phyloP scores from a whole-genome alignment of 2,329 filamentous ascomycete genomes.

The Lizonia empirigonia region DNA sequence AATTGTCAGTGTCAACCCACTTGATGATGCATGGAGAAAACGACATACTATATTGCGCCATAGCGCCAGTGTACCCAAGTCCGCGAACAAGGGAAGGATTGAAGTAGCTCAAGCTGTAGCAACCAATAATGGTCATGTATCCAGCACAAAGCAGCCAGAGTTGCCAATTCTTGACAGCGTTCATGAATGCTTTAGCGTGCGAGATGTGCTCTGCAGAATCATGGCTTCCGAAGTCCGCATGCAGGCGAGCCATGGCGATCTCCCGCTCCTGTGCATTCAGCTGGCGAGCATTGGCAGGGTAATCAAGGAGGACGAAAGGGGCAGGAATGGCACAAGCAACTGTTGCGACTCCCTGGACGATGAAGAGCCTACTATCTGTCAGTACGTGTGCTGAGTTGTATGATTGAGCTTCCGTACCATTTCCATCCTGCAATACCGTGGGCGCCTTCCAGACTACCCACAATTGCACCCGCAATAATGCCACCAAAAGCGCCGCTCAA shows the following conservation, averaged over 20 bases:
- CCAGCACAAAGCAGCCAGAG: conserved; percentile 30
- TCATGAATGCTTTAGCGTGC: conserved; percentile 24
- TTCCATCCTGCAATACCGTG: conserved; percentile 30
- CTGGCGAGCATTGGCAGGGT: conserved; percentile 49
- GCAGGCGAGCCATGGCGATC: conserved; percentile 30
- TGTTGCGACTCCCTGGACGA: conserved; percentile 33
- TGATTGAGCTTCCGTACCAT: conserved; percentile 15
- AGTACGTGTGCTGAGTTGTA: not conserved
- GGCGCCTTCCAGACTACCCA: conserved; percentile 24
- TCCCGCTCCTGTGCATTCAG: conserved; percentile 53
- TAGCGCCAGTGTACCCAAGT: conserved; percentile 27
- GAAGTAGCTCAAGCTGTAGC: conserved; percentile 33
- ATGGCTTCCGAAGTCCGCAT: conserved; percentile 26
- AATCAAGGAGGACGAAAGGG: conserved; percentile 33
- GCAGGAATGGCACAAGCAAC: conserved; percentile 28
- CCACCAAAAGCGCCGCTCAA: conserved; percentile 32
- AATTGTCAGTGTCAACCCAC: not conserved
- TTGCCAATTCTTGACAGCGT: conserved; percentile 31
- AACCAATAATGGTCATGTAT: conserved; percentile 38
- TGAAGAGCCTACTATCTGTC: conserved; percentile 25
- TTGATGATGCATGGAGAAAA: too few species aligned
- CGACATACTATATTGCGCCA: conserved; percentile 26
- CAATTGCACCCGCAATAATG: conserved; percentile 29
- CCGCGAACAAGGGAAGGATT: conserved; percentile 29
- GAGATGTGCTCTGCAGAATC: conserved; percentile 26